Evolutionary conservation across 495 filamentous ascomycete species (phyloP).

Genomic region (Cenococcum geophilum): DNA sequence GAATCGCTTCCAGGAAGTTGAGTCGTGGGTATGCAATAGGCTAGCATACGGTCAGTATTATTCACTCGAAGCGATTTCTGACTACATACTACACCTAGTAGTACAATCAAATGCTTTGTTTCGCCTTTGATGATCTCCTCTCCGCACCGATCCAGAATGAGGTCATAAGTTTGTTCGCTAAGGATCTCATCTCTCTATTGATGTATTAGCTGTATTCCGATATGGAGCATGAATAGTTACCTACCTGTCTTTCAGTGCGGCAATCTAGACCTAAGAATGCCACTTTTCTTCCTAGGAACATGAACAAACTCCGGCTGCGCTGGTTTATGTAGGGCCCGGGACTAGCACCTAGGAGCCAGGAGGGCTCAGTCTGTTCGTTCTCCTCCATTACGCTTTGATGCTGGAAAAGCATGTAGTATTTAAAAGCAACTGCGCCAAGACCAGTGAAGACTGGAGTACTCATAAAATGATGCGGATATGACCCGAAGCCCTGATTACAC

Average conservation of each 20-base stretch:
- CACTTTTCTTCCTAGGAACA: constrained; percentile 70
- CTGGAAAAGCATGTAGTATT: constrained; percentile 98
- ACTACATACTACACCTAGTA: constrained; percentile 46
- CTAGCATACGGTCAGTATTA: constrained; percentile 9
- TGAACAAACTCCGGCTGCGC: constrained; percentile 76
- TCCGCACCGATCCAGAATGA: constrained; percentile 77
- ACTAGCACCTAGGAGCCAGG: constrained; percentile 74
- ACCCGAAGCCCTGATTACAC: constrained; percentile 62
- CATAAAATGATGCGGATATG: constrained; percentile 90
- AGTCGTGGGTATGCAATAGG: constrained; percentile 92
- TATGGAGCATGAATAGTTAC: constrained; percentile 30
- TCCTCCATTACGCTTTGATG: constrained; percentile 83
- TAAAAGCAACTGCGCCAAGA: constrained; percentile 85
- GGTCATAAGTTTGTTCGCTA: constrained; percentile 71
- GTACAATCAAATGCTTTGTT: constrained; percentile 80
- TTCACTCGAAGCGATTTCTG: not conserved
- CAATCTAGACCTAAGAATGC: constrained; percentile 85
- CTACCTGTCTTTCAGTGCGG: constrained; percentile 67
- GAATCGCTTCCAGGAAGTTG: constrained; percentile 62
- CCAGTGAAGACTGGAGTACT: constrained; percentile 82
- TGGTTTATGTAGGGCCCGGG: constrained; percentile 90
- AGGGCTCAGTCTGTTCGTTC: constrained; percentile 74
- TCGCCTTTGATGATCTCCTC: constrained; percentile 75
- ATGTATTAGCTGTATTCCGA: constrained; percentile 11
- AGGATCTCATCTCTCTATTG: constrained; percentile 64